Base-by-base conservation (phyloP, 78 protist species). In the Emiliania huxleyi region DNA sequence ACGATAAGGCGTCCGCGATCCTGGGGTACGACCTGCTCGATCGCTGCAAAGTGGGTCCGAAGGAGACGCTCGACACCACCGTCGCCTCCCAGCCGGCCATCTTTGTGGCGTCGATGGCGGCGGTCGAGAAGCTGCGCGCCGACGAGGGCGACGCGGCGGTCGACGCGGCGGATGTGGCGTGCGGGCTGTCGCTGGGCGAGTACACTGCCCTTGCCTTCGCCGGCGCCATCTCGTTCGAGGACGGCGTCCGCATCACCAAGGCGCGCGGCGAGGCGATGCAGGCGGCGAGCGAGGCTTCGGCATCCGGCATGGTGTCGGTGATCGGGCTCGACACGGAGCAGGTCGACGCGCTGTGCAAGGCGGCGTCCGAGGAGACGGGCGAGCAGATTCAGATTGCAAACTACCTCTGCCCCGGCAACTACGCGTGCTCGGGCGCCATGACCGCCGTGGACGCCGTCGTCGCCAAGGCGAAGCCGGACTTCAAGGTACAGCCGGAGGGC, bases 231-330 rank as follows among this genome's bases (percentile, higher is more conserved):
- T 81, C 88, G 44, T 92, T 92, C 44, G 91, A 49, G 42, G 94
- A 92, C 91, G 94, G 94, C 11, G 90, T 92, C 37, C 22, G 46
- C 33, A 44, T 92, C 43, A 85, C 79, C 45, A 75, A 91, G 90
- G 93, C 62, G 11, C 93, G 93, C 52, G 93, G 93, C 2, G 93
- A 75, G 88, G 93, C 93, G n/a, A 91, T 91, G 93, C 93, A 91
- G 91, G 91, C 91, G 11, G 94, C 94, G 1, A 37, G 91, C 29
- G 94, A 92, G 35, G 55, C 46, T 25, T 3, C 85, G n/a, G 35
- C 19, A 2, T 77, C 90, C 21, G 90, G 91, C 69, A 92, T 92
- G 94, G 94, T 46, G 38, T 52, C 83, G 6, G 91, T 92, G 45
- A 92, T 92, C 37, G 94, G 94, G 35, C 81, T 92, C 37, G 84